phyloP scores from a whole-genome alignment of 2,329 filamentous ascomycete genomes.

The Westerdykella sp. region DNA sequence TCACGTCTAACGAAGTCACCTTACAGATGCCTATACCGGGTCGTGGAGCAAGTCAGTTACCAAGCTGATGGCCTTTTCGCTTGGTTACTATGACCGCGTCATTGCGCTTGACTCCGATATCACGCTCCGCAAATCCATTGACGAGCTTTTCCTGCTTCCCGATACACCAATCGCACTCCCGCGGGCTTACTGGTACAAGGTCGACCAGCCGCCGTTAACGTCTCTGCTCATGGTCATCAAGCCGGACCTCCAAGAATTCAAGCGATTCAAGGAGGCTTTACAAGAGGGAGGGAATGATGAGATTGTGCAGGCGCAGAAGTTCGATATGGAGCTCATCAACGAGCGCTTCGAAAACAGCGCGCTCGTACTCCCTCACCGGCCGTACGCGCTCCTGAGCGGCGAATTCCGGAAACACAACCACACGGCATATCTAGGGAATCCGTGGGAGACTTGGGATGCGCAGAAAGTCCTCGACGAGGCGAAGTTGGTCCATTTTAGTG shows the following conservation, averaged over 20 bases:
- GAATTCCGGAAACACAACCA: slow-evolving; percentile 57
- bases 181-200: slow-evolving; percentile 63
- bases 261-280: slow-evolving; percentile 29
- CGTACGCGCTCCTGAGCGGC: slow-evolving; percentile 55
- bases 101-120: slow-evolving; percentile 59
- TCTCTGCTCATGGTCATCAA: slow-evolving; percentile 58
- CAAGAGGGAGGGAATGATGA: slow-evolving; percentile 19
- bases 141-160: slow-evolving; percentile 65
- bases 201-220: slow-evolving; percentile 49
- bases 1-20: background rate
- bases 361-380: slow-evolving; percentile 58
- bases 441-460: slow-evolving; percentile 54
- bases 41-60: slow-evolving; percentile 61
- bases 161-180: slow-evolving; percentile 59
- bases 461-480: slow-evolving; percentile 52
- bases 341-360: slow-evolving; percentile 53
- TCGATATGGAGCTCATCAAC: slow-evolving; percentile 65
- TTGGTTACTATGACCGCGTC: slow-evolving; percentile 56
- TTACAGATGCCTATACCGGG: slow-evolving; percentile 27
- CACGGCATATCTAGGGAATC: slow-evolving; percentile 47
- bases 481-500: slow-evolving; percentile 64
- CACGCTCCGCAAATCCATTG: slow-evolving; percentile 56
- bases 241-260: slow-evolving; percentile 50
- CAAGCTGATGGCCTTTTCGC: slow-evolving; percentile 64
- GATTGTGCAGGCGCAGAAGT: slow-evolving; percentile 38